A percentile compares a stretch with the other conserved stretches of the same genome.
These are phyloP conservation scores for Rhodotorula graminis DNA, from an alignment of 768 basidiomycete genomes.

Conservation along the genomic window DNA sequence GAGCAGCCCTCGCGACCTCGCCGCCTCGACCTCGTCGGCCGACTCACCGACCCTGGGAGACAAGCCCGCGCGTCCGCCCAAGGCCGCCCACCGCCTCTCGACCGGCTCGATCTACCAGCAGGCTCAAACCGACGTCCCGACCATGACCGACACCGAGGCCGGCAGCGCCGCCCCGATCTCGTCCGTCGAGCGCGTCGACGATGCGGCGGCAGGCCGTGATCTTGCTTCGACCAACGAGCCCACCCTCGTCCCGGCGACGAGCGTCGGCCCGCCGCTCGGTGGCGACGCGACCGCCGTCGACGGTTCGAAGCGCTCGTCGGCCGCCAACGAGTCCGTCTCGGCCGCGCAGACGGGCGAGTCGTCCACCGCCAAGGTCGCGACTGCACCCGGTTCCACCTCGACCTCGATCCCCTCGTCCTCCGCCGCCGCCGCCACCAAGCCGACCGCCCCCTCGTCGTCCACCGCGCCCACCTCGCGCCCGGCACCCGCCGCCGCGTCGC, in stretches of 20 bases:
- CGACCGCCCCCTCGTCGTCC: not conserved
- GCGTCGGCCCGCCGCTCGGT: too few species aligned
- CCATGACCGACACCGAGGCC: not conserved
- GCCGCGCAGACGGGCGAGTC: slow-evolving; percentile 1
- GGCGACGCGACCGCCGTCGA: not conserved
- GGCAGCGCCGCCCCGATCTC: not conserved
- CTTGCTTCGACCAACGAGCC: not conserved
- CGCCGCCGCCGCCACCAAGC: not conserved
- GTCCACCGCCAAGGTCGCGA: not conserved
- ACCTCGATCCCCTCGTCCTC: not conserved
- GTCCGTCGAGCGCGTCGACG: not conserved
- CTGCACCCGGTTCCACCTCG: not conserved
- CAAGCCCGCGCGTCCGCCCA: slow-evolving; percentile 22
- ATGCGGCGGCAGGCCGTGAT: not conserved
- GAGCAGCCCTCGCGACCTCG: not conserved
- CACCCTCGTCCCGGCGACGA: too few species aligned
- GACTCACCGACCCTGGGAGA: not conserved
- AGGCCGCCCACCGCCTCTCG: slow-evolving; percentile 16
- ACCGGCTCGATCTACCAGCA: slow-evolving; percentile 22
- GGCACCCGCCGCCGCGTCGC: not conserved
- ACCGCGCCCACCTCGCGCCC: slow-evolving; percentile 10
- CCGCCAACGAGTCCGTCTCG: not conserved
- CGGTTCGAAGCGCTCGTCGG: not conserved
- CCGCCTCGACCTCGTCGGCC: not conserved
- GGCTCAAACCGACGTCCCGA: too few species aligned